These are phyloP conservation scores for Tolypocladium sp. DNA, from an alignment of 2,329 filamentous ascomycete species.

Conservation along the genomic window DNA sequence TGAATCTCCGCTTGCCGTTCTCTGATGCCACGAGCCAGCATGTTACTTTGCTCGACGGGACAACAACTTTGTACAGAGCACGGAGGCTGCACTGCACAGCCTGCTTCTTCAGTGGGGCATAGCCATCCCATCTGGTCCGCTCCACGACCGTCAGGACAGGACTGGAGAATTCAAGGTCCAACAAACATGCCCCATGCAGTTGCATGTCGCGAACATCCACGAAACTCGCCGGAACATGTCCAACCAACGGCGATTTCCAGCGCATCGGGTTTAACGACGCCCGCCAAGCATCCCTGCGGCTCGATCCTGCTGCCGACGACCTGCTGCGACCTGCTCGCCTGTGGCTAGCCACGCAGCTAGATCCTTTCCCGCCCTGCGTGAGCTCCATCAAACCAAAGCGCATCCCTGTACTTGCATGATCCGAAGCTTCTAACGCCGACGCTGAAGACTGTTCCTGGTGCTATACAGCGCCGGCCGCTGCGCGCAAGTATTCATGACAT, in stretches of 20 bases:
- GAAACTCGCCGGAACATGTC: not conserved
- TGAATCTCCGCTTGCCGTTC: not conserved
- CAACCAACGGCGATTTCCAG: no score
- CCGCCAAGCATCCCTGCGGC: no score
- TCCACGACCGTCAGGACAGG: no score
- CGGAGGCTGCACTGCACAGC: not conserved
- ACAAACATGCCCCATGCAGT: not conserved
- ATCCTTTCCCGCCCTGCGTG: not conserved
- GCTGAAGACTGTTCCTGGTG: not conserved
- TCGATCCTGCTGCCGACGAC: not conserved
- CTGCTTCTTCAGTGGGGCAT: not conserved
- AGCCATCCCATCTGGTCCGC: not conserved
- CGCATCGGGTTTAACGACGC: no score
- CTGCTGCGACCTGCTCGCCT: not conserved
- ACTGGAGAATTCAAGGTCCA: not conserved
- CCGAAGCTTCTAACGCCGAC: not conserved
- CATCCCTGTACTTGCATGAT: not conserved
- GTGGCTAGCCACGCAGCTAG: not conserved
- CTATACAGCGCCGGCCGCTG: not conserved
- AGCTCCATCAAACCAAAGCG: not conserved
- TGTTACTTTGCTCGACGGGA: not conserved
- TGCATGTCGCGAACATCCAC: no score
- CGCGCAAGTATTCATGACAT: not conserved
- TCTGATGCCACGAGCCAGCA: not conserved
- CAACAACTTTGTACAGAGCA: not conserved